Evolutionary conservation across 2,329 filamentous ascomycete species (phyloP).

Genomic region (Penicillium digitatum): DNA sequence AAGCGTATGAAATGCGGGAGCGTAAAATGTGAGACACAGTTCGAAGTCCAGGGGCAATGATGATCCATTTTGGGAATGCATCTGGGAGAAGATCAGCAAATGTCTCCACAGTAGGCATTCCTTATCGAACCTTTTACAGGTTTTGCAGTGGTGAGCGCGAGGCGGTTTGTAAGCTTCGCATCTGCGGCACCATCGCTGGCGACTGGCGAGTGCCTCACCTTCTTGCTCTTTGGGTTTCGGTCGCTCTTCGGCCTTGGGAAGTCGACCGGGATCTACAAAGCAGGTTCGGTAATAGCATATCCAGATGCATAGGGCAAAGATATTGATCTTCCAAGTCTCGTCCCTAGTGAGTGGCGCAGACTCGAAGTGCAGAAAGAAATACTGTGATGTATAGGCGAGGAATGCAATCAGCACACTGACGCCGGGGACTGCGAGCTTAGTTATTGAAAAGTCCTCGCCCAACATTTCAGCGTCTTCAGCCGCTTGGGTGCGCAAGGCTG

Average conservation of each 20-base stretch:
- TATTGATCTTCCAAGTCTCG: constrained; percentile 54
- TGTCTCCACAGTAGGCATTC: not conserved
- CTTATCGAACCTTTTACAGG: constrained; percentile 52
- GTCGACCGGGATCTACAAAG: constrained; percentile 54
- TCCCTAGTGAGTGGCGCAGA: constrained; percentile 49
- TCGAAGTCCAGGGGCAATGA: constrained; percentile 64
- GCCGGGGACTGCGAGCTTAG: constrained; percentile 50
- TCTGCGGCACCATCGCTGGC: constrained; percentile 57
- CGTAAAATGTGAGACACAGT: constrained; percentile 63
- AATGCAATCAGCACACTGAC: constrained; percentile 56
- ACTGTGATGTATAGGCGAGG: constrained; percentile 58
- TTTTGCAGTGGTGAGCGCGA: constrained; percentile 62
- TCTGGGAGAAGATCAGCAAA: constrained; percentile 34
- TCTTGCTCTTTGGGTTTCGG: constrained; percentile 18
- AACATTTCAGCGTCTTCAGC: constrained; percentile 17
- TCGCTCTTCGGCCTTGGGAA: constrained; percentile 46
- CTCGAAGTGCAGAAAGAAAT: constrained; percentile 53
- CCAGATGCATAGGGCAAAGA: constrained; percentile 52
- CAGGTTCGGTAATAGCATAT: constrained; percentile 59
- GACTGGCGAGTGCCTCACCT: constrained; percentile 21
- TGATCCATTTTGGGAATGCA: constrained; percentile 65
- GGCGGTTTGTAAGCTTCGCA: constrained; percentile 60
- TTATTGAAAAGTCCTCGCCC: constrained; percentile 28
- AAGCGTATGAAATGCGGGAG: constrained; percentile 64
- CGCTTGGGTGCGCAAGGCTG: not conserved